Evolutionary conservation across 2,329 filamentous ascomycete genomes (phyloP).

Genomic region (Taxawa tesnikishii): DNA sequence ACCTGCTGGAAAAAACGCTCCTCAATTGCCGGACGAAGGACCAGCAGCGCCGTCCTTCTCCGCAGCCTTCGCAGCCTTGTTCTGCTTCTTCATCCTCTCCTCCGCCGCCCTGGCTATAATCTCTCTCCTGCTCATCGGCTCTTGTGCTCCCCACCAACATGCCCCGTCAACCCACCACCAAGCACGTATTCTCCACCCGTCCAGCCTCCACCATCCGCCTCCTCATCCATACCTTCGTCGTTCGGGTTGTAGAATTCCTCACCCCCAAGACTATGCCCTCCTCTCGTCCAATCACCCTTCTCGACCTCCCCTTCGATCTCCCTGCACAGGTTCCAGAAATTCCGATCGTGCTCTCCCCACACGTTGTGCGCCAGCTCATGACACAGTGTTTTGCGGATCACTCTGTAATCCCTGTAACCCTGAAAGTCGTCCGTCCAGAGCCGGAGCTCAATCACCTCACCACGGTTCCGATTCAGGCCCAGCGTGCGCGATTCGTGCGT

Average conservation of each 20-base stretch:
- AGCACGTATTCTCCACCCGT: constrained; percentile 64
- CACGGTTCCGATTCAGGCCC: constrained; percentile 75
- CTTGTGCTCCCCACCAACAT: constrained; percentile 12
- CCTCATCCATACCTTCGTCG: constrained; percentile 33
- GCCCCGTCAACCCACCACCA: constrained; percentile 18
- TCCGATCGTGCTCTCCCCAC: constrained; percentile 65
- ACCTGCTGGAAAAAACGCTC: too few species aligned
- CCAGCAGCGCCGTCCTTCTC: constrained; percentile 2
- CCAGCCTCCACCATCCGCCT: constrained; percentile 63
- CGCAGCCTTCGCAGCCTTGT: constrained; percentile 21
- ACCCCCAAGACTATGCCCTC: constrained; percentile 50
- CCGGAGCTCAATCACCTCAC: constrained; percentile 81
- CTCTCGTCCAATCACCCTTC: constrained; percentile 61
- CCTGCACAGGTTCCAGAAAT: constrained; percentile 83
- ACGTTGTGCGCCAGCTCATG: constrained; percentile 95
- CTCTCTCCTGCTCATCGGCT: constrained; percentile 55
- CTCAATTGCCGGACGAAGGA: too few species aligned
- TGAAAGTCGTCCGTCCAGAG: constrained; percentile 89
- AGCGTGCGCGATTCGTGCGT: constrained; percentile 70
- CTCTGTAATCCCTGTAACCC: constrained; percentile 86
- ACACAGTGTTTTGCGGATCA: constrained; percentile 81
- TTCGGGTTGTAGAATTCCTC: constrained; percentile 46
- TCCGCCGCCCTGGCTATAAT: constrained; percentile 64
- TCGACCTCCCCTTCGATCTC: constrained; percentile 83
- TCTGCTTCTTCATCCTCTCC: constrained; percentile 46